Base-by-base conservation (phyloP, 192 early-diverging fungal genomes). In the Linnemannia schmuckeri region DNA sequence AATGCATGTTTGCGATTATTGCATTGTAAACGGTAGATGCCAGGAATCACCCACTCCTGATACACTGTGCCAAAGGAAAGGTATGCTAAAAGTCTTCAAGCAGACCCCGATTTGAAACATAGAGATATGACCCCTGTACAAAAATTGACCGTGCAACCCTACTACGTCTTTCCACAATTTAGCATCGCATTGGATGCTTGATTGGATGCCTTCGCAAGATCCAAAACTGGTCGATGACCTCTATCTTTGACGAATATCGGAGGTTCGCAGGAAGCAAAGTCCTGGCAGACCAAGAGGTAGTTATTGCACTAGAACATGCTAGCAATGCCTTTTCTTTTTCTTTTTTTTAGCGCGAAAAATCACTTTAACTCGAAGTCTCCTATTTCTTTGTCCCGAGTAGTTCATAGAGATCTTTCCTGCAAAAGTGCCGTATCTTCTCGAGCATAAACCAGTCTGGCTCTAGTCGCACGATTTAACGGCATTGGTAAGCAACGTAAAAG, bases 161-260 rank as follows among this genome's bases (percentile, higher is more conserved):
- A 57, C n/a, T 15, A 10, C 38, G 15, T 38, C 30, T 27, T 30
- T 27, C 10, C 6, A 47, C 66, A 38, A 27, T 49, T 52, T 82
- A 96, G 95, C 95, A 98, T 80, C 93, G 98, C 18, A 95, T 98
- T 30, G 98, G 97, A 9, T 99, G 98, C 82, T 72, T 99, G 35
- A 94, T 99, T 27, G 98, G 98, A 6, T 98, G 97, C 78, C 90
- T 99, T 22, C 89, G 98, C 35, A 99, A 98, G 87, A 91, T 98
- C 68, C 97, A 99, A 77, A 93, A 93, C 68, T 99, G 98, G 98
- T 97, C 97, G 27, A 94, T 98, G 93, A 97, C 98, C 0, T 95
- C 96, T 8, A 98, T 98, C 22, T 99, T 99, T 92, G 97, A 98
- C 90, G 98, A 99, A 90, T 99, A 98, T 82, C 90, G 97, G 63